phyloP scores from a whole-genome alignment of 352 stramenopile genomes.

The Phytophthora kernoviae region DNA sequence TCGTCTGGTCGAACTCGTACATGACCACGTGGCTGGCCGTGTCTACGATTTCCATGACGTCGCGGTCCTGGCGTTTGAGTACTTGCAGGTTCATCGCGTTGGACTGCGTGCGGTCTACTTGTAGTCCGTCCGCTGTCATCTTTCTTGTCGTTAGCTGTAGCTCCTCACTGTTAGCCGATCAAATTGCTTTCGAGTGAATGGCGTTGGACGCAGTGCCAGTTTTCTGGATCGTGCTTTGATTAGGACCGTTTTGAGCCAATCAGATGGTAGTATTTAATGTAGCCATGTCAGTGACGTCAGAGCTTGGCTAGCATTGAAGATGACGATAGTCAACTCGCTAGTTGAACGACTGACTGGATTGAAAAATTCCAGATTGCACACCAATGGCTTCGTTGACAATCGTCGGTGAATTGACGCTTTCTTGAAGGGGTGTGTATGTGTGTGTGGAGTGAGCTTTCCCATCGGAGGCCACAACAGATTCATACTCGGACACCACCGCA shows the following conservation, averaged over 20 bases:
- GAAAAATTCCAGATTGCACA: too few species aligned
- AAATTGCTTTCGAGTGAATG: background rate
- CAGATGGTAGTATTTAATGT: background rate
- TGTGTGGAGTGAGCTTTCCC: background rate
- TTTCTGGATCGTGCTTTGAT: background rate
- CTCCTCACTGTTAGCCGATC: slow-evolving; percentile 1
- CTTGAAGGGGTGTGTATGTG: too few species aligned
- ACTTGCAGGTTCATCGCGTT: slow-evolving; percentile 90
- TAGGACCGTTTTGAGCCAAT: background rate
- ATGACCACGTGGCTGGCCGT: slow-evolving; percentile 87
- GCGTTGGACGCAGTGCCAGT: background rate
- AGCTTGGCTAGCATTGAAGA: background rate
- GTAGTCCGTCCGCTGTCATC: slow-evolving; percentile 51
- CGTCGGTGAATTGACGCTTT: too few species aligned
- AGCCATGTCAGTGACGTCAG: slow-evolving; percentile 4
- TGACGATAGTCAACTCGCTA: too few species aligned
- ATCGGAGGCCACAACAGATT: background rate
- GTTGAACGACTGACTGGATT: too few species aligned
- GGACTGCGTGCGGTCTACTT: slow-evolving; percentile 81
- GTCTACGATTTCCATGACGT: slow-evolving; percentile 85
- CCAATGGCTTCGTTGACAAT: too few species aligned
- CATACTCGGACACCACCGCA: background rate
- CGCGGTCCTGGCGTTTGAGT: slow-evolving; percentile 80
- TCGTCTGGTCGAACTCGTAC: slow-evolving; percentile 87
- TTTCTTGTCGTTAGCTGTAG: background rate